These are phyloP conservation scores for Parietaria judaica DNA, from an alignment of 306 rosid genomes.

Conservation along the genomic window DNA sequence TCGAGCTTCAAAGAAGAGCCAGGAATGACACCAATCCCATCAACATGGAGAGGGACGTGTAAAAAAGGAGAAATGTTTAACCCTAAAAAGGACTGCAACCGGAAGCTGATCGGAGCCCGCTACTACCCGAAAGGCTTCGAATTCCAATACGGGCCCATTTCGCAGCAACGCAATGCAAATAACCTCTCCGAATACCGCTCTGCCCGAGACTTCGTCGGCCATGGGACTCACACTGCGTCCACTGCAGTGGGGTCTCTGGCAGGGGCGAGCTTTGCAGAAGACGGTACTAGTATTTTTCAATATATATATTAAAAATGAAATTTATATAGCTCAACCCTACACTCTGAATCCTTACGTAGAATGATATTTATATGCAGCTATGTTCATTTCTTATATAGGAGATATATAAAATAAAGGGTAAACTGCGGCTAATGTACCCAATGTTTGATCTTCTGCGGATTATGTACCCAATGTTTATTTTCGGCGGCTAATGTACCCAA, in stretches of 20 bases:
- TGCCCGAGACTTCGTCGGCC: slow-evolving; percentile 42
- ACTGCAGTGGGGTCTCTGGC: slow-evolving; percentile 42
- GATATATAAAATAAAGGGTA: too few relatives aligned
- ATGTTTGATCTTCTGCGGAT: too few relatives aligned
- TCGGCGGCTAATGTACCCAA: too few relatives aligned
- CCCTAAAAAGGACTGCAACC: slow-evolving; percentile 36
- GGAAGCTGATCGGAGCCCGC: slow-evolving; percentile 49
- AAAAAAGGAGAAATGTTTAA: slow-evolving; percentile 28
- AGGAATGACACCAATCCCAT: slow-evolving; percentile 31
- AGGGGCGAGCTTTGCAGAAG: slow-evolving; percentile 18
- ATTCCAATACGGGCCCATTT: slow-evolving; percentile 26
- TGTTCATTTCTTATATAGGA: too few relatives aligned
- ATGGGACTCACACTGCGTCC: slow-evolving; percentile 56
- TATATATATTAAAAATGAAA: too few relatives aligned
- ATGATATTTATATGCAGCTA: too few relatives aligned
- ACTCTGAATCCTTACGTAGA: too few relatives aligned
- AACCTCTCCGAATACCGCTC: slow-evolving; percentile 27
- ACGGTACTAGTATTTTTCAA: background rate
- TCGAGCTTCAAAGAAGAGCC: slow-evolving; percentile 35
- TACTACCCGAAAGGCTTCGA: slow-evolving; percentile 20
- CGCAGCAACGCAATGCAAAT: slow-evolving; percentile 16
- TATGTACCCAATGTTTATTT: too few relatives aligned
- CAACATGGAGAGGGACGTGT: slow-evolving; percentile 41
- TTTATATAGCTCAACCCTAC: too few relatives aligned
- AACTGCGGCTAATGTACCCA: too few relatives aligned